Evolutionary conservation across 2,329 filamentous ascomycete species (phyloP).

Genomic region (Akanthomyces lecanii): DNA sequence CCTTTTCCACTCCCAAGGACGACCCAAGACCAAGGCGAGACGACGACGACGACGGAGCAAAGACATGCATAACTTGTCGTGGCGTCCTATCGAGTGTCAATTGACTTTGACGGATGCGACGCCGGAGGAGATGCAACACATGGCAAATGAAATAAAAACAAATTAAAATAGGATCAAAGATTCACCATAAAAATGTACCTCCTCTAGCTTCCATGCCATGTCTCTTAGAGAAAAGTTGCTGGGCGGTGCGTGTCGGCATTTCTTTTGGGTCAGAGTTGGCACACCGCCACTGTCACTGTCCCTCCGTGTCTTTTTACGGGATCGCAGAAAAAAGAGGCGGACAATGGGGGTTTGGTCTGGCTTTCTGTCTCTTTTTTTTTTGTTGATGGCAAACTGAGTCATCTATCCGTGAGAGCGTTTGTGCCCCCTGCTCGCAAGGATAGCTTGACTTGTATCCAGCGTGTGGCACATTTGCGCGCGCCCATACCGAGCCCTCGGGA

Average conservation of each 20-base stretch:
- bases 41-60: neutral
- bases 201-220: neutral
- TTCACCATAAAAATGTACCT: no score
- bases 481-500: neutral
- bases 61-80: neutral
- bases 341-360: neutral
- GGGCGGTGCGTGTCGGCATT: slow-evolving; percentile 8
- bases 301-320: neutral
- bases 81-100: neutral
- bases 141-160: neutral
- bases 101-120: neutral
- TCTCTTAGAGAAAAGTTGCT: neutral
- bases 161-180: neutral
- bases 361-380: neutral
- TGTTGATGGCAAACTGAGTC: neutral
- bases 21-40: neutral
- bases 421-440: neutral
- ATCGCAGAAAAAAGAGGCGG: neutral
- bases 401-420: neutral
- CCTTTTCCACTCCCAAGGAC: neutral
- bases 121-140: neutral
- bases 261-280: neutral
- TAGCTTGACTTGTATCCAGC: neutral
- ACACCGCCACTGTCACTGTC: slow-evolving; percentile 8
- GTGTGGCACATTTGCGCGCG: neutral